These are phyloP conservation scores for Fomitopsis pinicola DNA, from an alignment of 1,284 basidiomycete genomes.

Conservation along the genomic window DNA sequence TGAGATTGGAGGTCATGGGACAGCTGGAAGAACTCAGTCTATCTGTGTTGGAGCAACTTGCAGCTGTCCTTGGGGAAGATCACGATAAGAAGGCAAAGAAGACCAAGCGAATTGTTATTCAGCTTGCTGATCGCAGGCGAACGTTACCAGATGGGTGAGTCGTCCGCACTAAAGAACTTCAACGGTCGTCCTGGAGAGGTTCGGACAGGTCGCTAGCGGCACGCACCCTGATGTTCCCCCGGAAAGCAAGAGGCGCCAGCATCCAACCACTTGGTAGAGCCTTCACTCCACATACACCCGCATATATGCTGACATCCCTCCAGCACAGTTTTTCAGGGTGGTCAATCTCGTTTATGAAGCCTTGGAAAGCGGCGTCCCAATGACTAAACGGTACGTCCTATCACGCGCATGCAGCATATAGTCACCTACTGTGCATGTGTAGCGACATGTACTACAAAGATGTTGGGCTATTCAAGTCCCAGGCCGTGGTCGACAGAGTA, in stretches of 20 bases:
- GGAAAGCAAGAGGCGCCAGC: conserved; percentile 40
- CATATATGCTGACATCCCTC: neutral
- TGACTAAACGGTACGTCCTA: conserved; percentile 61
- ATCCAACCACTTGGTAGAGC: conserved; percentile 46
- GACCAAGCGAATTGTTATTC: conserved; percentile 21
- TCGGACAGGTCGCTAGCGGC: conserved; percentile 12
- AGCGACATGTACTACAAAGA: conserved; percentile 90
- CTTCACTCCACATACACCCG: neutral
- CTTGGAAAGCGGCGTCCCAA: conserved; percentile 44
- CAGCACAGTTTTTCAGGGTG: conserved; percentile 64
- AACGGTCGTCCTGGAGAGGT: neutral
- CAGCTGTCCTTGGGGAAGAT: neutral
- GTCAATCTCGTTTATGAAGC: conserved; percentile 65
- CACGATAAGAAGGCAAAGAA: conserved; percentile 4
- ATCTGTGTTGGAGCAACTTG: conserved; percentile 50
- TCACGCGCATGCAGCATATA: neutral
- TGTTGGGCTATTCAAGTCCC: conserved; percentile 69
- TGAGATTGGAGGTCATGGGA: conserved; percentile 3
- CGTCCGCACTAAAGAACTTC: neutral
- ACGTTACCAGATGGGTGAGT: conserved; percentile 18
- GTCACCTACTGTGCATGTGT: neutral
- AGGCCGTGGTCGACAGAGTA: conserved; percentile 73
- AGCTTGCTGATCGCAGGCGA: conserved; percentile 28
- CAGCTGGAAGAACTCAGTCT: conserved; percentile 51
- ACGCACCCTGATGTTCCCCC: conserved; percentile 29